A percentile compares a stretch with the other conserved stretches of the same genome.
These are phyloP conservation scores for Phalaenopsis aphrodite DNA, from an alignment of 106 monocot genomes.

Conservation along the genomic window DNA sequence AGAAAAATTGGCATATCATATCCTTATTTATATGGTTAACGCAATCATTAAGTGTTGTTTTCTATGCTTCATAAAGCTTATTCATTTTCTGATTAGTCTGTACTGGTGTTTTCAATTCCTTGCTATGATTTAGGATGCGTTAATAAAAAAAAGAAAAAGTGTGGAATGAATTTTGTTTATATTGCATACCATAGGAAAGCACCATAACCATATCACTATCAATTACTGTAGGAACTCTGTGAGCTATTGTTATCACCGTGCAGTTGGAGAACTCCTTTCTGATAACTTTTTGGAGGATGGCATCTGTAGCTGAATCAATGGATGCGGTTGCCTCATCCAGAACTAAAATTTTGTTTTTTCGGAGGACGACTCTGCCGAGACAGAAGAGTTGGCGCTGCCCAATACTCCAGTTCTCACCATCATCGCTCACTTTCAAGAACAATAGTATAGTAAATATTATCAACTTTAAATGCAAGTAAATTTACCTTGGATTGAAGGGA, in stretches of 20 bases:
- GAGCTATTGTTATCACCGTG: conserved; percentile 63
- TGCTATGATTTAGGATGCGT: not conserved
- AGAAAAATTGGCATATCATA: too few species aligned
- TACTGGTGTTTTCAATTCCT: too few species aligned
- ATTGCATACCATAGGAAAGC: conserved; percentile 48
- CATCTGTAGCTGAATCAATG: conserved; percentile 64
- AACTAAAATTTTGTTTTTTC: conserved; percentile 55
- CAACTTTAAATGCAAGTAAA: not conserved
- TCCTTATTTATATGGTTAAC: too few species aligned
- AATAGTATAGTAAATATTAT: not conserved
- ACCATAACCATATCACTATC: conserved; percentile 66
- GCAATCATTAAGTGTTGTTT: too few species aligned
- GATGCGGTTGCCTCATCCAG: conserved; percentile 78
- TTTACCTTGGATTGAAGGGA: not conserved
- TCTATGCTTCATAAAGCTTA: too few species aligned
- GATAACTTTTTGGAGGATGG: conserved; percentile 41
- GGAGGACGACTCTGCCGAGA: conserved; percentile 45
- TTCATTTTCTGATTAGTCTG: too few species aligned
- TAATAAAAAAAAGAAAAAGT: too few species aligned
- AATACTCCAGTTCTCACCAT: conserved; percentile 62
- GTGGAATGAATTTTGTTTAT: not conserved
- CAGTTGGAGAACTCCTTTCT: conserved; percentile 51
- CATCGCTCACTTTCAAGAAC: conserved; percentile 41
- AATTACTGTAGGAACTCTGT: conserved; percentile 70
- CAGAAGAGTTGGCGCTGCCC: conserved; percentile 76